A percentile compares a stretch with the other conserved stretches of the same genome.
phyloP scores from a whole-genome alignment of 1,284 basidiomycete genomes.

The Ustilago vetiveriae region DNA sequence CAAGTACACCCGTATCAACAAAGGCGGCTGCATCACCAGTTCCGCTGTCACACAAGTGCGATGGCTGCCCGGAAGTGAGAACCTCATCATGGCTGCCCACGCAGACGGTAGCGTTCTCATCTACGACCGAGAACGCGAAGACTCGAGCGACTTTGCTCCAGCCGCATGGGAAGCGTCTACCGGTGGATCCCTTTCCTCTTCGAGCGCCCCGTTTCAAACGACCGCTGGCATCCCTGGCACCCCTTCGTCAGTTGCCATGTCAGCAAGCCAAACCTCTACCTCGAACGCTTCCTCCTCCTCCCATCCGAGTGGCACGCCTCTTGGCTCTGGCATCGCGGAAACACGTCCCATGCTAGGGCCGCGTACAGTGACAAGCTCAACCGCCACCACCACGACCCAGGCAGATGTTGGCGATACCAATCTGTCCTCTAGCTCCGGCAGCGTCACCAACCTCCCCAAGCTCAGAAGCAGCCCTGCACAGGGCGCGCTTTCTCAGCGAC shows the following conservation, averaged over 20 bases:
- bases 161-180: conserved; percentile 29
- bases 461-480: conserved; percentile 7
- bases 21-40: conserved; percentile 82
- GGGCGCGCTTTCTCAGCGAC: conserved; percentile 32
- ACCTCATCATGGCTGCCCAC: conserved; percentile 88
- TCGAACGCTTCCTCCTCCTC: conserved; percentile 25
- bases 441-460: conserved; percentile 23
- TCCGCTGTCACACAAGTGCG: conserved; percentile 83
- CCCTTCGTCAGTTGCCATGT: conserved; percentile 37
- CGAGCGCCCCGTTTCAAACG: conserved; percentile 27
- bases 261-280: conserved; percentile 29
- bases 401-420: conserved; percentile 24
- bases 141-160: conserved; percentile 70
- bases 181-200: conserved; percentile 19
- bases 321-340: conserved; percentile 15
- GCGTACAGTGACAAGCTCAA: conserved; percentile 37
- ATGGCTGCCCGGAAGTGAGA: conserved; percentile 79
- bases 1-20: conserved; percentile 89
- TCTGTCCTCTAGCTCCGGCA: conserved; percentile 31
- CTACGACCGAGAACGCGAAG: conserved; percentile 88
- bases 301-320: conserved; percentile 1
- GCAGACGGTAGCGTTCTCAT: conserved; percentile 86
- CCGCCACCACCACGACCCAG: conserved; percentile 37
- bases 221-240: conserved; percentile 5
- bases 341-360: conserved; percentile 29